Conservation (phyloP, 306 rosid species). For the Echinosophora koreensis region DNA sequence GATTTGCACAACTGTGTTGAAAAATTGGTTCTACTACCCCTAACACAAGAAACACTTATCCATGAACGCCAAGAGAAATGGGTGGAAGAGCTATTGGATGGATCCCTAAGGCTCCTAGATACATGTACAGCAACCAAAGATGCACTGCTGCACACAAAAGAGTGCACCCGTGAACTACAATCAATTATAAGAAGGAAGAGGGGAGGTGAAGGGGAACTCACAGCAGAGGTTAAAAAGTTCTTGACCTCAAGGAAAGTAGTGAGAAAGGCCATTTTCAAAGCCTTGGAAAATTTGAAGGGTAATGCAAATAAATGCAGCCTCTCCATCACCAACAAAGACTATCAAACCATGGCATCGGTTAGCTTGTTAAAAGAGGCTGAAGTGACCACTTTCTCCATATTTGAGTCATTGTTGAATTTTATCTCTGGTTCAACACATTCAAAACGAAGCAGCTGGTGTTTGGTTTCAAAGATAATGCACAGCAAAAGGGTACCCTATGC, state of each 20-base stretch:
- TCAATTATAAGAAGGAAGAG: constrained; percentile 49
- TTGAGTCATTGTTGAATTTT: constrained; percentile 49
- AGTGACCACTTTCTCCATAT: constrained; percentile 38
- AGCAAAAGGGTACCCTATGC: constrained; percentile 39
- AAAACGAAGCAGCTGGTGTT: constrained; percentile 43
- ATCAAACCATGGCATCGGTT: constrained; percentile 35
- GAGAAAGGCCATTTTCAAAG: constrained; percentile 47
- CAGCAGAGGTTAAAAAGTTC: constrained; percentile 47
- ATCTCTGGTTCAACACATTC: constrained; percentile 48
- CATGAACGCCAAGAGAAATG: constrained; percentile 46
- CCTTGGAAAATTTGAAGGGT: constrained; percentile 50
- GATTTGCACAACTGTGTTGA: constrained; percentile 46
- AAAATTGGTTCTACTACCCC: constrained; percentile 47
- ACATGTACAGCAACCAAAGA: constrained; percentile 51
- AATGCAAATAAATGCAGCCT: constrained; percentile 27
- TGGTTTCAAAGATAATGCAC: constrained; percentile 51
- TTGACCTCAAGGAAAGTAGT: constrained; percentile 53
- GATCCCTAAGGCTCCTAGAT: constrained; percentile 53
- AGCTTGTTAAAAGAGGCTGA: constrained; percentile 51
- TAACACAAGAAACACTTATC: constrained; percentile 45
- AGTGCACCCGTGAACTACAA: constrained; percentile 47
- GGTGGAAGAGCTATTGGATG: constrained; percentile 53
- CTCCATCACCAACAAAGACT: constrained; percentile 25
- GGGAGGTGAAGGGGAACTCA: constrained; percentile 43
- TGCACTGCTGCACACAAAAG: constrained; percentile 53